Conservation (phyloP, 2,329 filamentous ascomycete species). For the Ilyonectria robusta region DNA sequence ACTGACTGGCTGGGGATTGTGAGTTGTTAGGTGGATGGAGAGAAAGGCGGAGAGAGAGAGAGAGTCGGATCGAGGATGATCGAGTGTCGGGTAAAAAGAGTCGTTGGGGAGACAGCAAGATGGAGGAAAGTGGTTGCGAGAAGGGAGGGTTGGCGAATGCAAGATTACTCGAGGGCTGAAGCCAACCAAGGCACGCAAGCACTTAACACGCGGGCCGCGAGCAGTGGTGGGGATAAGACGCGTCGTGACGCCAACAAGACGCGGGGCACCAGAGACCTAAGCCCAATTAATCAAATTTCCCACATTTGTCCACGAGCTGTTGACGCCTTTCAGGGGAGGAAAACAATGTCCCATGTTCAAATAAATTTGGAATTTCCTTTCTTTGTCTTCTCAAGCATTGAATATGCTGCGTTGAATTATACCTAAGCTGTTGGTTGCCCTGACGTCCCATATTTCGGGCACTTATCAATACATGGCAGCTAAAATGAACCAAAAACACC, state of each 20-base stretch:
- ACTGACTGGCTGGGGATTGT: slow-evolving; percentile 25
- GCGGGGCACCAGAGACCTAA: slow-evolving; percentile 41
- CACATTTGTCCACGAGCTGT: not conserved
- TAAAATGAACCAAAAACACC: not conserved
- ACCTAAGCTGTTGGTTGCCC: not conserved
- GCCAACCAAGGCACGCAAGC: slow-evolving; percentile 38
- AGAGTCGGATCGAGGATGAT: not conserved
- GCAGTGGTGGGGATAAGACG: slow-evolving; percentile 47
- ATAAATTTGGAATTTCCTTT: not conserved
- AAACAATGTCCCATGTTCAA: not conserved
- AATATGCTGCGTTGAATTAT: not conserved
- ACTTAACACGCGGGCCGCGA: slow-evolving; percentile 53
- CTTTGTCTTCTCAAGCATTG: not conserved
- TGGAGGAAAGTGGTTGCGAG: slow-evolving; percentile 1
- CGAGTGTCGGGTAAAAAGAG: not conserved
- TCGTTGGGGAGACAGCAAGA: slow-evolving; percentile 2
- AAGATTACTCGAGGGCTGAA: slow-evolving; percentile 36
- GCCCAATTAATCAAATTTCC: slow-evolving; percentile 5
- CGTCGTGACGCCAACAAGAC: slow-evolving; percentile 53
- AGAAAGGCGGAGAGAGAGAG: not conserved
- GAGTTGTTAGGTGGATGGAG: not conserved
- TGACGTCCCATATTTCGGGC: not conserved
- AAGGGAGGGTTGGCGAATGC: slow-evolving; percentile 18
- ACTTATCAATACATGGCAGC: not conserved
- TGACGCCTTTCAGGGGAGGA: not conserved